Conservation (phyloP, 2,329 filamentous ascomycete species). For the Aspergillus melleus region DNA sequence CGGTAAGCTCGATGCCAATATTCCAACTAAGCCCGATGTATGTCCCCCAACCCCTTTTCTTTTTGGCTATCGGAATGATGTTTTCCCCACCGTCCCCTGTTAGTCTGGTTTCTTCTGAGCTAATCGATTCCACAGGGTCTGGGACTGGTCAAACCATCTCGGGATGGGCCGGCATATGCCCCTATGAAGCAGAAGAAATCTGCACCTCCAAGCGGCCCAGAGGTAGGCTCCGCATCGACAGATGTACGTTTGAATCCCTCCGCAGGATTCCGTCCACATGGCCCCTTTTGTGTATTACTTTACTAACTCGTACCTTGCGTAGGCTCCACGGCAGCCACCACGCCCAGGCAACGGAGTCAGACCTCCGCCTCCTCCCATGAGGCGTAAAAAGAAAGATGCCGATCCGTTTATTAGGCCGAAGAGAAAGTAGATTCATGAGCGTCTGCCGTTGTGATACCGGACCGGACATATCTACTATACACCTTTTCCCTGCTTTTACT, state of each 20-base stretch:
- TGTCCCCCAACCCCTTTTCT: conserved; percentile 2
- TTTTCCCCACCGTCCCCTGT: not conserved
- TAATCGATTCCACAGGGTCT: conserved; percentile 31
- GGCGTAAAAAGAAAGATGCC: conserved; percentile 40
- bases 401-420: conserved; percentile 46
- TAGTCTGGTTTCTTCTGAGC: not conserved
- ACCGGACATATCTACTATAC: not conserved
- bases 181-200: conserved; percentile 21
- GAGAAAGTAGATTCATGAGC: conserved; percentile 26
- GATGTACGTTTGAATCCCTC: conserved; percentile 20
- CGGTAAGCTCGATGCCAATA: conserved; percentile 25
- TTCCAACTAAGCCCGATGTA: conserved; percentile 20
- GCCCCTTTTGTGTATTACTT: not conserved
- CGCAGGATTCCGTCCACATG: not conserved
- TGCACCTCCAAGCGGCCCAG: conserved; percentile 15
- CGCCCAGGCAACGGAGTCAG: conserved; percentile 21
- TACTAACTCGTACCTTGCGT: conserved; percentile 14
- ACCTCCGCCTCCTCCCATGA: conserved; percentile 30
- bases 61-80: not conserved
- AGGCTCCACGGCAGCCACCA: conserved; percentile 21
- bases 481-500: not conserved
- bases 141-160: conserved; percentile 42
- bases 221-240: conserved; percentile 14
- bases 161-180: conserved; percentile 34
- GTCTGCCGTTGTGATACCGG: not conserved